Percentiles rank a stretch among this genome's conserved stretches.
phyloP scores from a whole-genome alignment of 2,329 filamentous ascomycete species.

The Bipolaris cookei region DNA sequence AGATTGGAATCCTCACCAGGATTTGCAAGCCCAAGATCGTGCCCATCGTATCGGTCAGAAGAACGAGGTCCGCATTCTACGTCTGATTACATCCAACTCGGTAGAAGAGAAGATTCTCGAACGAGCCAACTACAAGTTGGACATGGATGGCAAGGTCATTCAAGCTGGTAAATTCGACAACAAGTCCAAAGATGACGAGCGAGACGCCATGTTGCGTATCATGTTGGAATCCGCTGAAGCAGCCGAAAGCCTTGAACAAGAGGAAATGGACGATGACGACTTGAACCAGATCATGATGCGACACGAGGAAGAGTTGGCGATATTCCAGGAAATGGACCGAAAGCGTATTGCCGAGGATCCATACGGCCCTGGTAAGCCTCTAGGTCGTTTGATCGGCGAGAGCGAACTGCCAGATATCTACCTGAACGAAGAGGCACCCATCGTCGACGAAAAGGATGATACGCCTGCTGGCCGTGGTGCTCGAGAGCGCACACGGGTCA shows the following conservation, averaged over 20 bases:
- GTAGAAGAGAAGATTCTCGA: constrained; percentile 99
- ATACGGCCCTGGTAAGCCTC: constrained; percentile 75
- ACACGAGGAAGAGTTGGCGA: constrained; percentile 74
- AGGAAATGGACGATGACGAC: constrained; percentile 99
- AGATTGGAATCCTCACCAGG: constrained; percentile 99
- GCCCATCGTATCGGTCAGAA: constrained; percentile 99
- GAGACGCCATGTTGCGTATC: constrained; percentile 94
- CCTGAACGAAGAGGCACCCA: constrained; percentile 80
- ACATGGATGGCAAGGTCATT: constrained; percentile 99
- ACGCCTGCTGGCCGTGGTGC: constrained; percentile 80
- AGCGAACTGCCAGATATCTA: constrained; percentile 94
- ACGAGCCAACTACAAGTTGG: constrained; percentile 94
- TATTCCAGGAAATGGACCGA: constrained; percentile 85
- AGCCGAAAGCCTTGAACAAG: constrained; percentile 77
- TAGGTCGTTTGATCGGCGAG: constrained; percentile 84
- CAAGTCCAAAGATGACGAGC: constrained; percentile 97
- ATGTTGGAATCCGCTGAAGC: constrained; percentile 81
- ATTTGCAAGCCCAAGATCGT: constrained; percentile 99
- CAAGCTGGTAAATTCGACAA: constrained; percentile 99
- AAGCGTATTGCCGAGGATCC: constrained; percentile 68
- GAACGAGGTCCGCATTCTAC: constrained; percentile 96
- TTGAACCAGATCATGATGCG: constrained; percentile 93
- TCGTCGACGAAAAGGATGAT: constrained; percentile 79
- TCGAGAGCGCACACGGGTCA: constrained; percentile 90
- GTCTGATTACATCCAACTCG: constrained; percentile 94